phyloP scores from a whole-genome alignment of 2,329 filamentous ascomycete species.

The Penicillium sp. region DNA sequence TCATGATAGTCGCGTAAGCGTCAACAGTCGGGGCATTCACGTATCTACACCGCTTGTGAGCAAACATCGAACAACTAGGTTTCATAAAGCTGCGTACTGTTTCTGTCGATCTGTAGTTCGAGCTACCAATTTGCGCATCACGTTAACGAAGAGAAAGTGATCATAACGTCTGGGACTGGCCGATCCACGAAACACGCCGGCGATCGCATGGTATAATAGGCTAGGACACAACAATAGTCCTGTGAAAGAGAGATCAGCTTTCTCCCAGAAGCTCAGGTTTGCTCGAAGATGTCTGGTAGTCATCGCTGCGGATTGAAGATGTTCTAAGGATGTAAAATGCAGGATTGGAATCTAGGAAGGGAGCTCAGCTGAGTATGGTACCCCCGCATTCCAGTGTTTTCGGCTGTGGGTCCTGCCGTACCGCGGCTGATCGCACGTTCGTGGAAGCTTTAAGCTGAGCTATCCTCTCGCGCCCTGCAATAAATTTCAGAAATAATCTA shows the following conservation, averaged over 20 bases:
- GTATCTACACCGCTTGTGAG: conserved; percentile 21
- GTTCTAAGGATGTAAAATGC: too few species aligned
- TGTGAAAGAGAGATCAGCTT: conserved; percentile 32
- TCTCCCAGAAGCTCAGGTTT: conserved; percentile 38
- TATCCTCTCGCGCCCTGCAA: too few species aligned
- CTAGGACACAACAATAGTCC: conserved; percentile 28
- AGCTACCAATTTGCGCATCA: conserved; percentile 30
- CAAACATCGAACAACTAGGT: background rate
- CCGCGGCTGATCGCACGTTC: background rate
- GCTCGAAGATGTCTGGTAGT: conserved; percentile 15
- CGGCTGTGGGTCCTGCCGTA: background rate
- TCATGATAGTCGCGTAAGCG: conserved; percentile 29
- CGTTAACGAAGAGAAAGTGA: conserved; percentile 36
- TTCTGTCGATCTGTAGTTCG: conserved; percentile 31
- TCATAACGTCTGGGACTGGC: conserved; percentile 37
- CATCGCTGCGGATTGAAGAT: background rate
- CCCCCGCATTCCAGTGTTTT: background rate
- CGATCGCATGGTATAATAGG: conserved; percentile 33
- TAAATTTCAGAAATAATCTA: too few species aligned
- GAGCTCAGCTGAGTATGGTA: background rate
- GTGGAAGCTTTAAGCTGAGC: background rate
- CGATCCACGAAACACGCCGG: conserved; percentile 42
- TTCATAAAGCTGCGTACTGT: conserved; percentile 28
- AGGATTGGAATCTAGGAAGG: too few species aligned
- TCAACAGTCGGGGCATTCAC: conserved; percentile 26